These are phyloP conservation scores for Oligophagozyma castellii DNA, from an alignment of 1,139 yeast genomes.

Conservation along the genomic window DNA sequence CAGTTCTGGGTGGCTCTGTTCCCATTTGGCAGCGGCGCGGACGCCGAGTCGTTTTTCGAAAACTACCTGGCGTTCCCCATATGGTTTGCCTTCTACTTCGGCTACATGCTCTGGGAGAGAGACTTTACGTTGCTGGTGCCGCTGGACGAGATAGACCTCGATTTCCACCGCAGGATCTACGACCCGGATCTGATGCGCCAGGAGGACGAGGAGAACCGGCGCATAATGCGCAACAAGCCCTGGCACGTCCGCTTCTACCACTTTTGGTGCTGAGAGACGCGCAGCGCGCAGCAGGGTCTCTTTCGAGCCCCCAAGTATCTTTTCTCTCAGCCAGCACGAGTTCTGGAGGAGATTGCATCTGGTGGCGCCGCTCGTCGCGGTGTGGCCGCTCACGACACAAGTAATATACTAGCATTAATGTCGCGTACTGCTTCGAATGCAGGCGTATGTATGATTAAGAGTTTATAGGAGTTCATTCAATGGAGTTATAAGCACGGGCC, in stretches of 20 bases:
- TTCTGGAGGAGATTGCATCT: no score
- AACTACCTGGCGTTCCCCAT: conserved; percentile 48
- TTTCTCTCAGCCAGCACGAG: no score
- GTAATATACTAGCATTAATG: no score
- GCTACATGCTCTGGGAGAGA: conserved; percentile 40
- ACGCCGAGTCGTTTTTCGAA: conserved; percentile 40
- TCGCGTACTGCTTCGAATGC: no score
- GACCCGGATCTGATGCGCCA: conserved; percentile 54
- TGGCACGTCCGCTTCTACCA: conserved; percentile 4
- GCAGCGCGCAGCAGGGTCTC: no score
- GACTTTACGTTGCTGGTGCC: conserved; percentile 36
- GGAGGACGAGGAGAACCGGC: conserved; percentile 36
- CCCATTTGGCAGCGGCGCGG: conserved; percentile 12
- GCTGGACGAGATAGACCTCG: conserved; percentile 42
- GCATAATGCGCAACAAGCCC: conserved; percentile 5
- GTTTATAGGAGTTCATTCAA: no score
- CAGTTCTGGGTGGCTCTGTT: conserved; percentile 30
- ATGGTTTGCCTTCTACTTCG: conserved; percentile 35
- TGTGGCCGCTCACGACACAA: no score
- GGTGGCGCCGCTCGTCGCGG: no score
- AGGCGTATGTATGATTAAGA: no score
- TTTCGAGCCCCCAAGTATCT: no score
- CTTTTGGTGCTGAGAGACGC: conserved; percentile 11
- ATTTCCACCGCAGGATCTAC: conserved; percentile 54
- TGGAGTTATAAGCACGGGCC: no score